A percentile compares a stretch with the other conserved stretches of the same genome.
Conservation (phyloP, 352 stramenopile genomes). For the Phytophthora crassamura region DNA sequence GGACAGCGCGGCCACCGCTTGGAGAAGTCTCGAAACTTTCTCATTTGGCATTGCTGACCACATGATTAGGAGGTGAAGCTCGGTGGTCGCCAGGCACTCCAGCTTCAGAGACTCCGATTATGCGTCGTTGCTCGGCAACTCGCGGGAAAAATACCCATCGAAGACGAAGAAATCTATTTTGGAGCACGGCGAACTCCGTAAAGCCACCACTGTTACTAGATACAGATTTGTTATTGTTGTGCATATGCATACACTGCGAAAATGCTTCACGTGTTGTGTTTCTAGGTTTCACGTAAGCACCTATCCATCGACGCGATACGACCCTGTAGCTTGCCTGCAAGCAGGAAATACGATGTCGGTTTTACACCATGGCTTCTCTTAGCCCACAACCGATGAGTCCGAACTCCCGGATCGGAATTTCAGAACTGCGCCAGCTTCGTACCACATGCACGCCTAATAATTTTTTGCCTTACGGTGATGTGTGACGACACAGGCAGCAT, state of each 20-base stretch:
- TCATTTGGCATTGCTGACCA: conserved; percentile 30
- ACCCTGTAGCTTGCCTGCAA: no score
- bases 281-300: no score
- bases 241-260: neutral
- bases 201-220: conserved; percentile 19
- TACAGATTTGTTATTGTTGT: neutral
- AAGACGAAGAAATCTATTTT: conserved; percentile 42
- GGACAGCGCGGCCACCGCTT: conserved; percentile 28
- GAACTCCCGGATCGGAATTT: no score
- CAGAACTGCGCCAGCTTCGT: no score
- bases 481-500: no score
- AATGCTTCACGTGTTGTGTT: no score
- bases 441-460: no score
- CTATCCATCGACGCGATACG: no score
- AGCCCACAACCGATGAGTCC: no score
- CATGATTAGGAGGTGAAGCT: conserved; percentile 34
- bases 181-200: conserved; percentile 25
- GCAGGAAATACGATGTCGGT: no score
- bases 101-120: conserved; percentile 2
- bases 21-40: conserved; percentile 15
- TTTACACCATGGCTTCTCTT: no score
- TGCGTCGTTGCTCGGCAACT: neutral
- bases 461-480: no score
- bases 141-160: conserved; percentile 19
- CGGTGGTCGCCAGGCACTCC: conserved; percentile 9